These are phyloP conservation scores for Euclidium syriacum DNA, from an alignment of 345 rosid genomes.

Conservation along the genomic window DNA sequence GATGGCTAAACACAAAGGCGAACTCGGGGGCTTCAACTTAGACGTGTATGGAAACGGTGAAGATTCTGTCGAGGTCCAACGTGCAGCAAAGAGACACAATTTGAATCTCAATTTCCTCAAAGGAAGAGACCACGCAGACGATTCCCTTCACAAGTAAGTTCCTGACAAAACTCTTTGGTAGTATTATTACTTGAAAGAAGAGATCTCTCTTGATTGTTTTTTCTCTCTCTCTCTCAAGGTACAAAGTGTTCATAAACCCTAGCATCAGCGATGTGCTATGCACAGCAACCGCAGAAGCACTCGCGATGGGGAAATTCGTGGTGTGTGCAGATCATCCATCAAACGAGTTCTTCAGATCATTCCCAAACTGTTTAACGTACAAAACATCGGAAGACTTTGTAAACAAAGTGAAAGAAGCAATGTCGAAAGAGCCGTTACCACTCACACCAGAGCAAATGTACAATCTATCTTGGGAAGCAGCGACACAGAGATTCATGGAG, in stretches of 20 bases:
- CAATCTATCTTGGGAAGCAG: slow-evolving; percentile 95
- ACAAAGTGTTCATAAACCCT: slow-evolving; percentile 96
- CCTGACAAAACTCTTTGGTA: not conserved
- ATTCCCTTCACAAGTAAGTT: slow-evolving; percentile 83
- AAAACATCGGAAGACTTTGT: slow-evolving; percentile 82
- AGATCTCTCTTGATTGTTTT: not conserved
- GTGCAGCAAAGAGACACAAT: slow-evolving; percentile 55
- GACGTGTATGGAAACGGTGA: slow-evolving; percentile 97
- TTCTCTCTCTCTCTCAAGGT: slow-evolving; percentile 45
- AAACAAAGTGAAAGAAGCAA: slow-evolving; percentile 76
- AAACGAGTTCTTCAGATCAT: slow-evolving; percentile 90
- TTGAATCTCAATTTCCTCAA: slow-evolving; percentile 77
- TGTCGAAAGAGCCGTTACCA: slow-evolving; percentile 77
- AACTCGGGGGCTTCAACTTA: slow-evolving; percentile 76
- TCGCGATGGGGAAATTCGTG: slow-evolving; percentile 97
- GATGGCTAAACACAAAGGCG: slow-evolving; percentile 66
- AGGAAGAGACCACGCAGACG: slow-evolving; percentile 95
- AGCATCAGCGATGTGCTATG: slow-evolving; percentile 95
- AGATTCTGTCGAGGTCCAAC: slow-evolving; percentile 84
- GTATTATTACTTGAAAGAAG: too few relatives aligned
- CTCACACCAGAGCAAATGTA: slow-evolving; percentile 78
- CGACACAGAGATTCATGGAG: slow-evolving; percentile 84
- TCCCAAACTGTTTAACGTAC: slow-evolving; percentile 93
- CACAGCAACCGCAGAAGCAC: slow-evolving; percentile 98
- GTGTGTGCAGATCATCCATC: slow-evolving; percentile 98